These are phyloP conservation scores for Aspergillus sp. DNA, from an alignment of 2,329 filamentous ascomycete genomes.

Conservation along the genomic window DNA sequence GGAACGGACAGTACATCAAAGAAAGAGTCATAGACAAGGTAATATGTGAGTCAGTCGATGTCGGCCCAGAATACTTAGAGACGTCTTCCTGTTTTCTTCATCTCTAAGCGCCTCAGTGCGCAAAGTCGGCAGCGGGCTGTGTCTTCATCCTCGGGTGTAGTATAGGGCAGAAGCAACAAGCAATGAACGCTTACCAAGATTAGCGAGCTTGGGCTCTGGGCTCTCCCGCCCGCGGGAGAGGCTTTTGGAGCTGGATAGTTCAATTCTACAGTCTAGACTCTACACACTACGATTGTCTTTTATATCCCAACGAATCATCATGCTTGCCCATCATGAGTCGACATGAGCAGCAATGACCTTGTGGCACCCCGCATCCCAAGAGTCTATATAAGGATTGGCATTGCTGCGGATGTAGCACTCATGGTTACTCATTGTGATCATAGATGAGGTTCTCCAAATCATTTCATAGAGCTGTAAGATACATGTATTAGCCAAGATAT, in stretches of 20 bases:
- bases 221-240: neutral
- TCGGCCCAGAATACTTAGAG: conserved; percentile 23
- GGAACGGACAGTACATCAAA: neutral
- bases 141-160: conserved; percentile 18
- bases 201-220: neutral
- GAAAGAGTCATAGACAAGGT: neutral
- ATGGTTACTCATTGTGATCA: conserved; percentile 15
- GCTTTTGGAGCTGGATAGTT: neutral
- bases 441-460: neutral
- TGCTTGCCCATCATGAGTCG: conserved; percentile 10
- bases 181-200: neutral
- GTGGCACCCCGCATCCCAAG: neutral
- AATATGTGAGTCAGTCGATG: conserved; percentile 22
- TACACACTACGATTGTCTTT: neutral
- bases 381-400: neutral
- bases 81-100: conserved; percentile 22
- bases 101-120: conserved; percentile 25
- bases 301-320: conserved; percentile 1
- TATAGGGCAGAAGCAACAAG: neutral
- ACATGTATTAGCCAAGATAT: neutral
- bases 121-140: conserved; percentile 21
- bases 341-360: neutral
- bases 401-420: neutral
- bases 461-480: conserved; percentile 1
- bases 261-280: neutral